Evolutionary conservation across 345 rosid species (phyloP).

Genomic region (Anacardium occidentale): DNA sequence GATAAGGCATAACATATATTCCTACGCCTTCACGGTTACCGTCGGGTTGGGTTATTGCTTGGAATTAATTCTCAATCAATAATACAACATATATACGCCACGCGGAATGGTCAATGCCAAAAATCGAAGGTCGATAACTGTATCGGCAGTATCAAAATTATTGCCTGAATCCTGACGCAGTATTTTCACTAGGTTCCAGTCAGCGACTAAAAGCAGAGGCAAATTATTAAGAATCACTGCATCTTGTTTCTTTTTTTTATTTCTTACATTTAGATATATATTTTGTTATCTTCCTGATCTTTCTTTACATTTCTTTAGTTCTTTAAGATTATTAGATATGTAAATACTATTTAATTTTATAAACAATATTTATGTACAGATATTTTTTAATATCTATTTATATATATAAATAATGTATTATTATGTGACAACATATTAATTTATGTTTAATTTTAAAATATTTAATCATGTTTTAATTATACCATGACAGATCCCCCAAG

Average conservation of each 20-base stretch:
- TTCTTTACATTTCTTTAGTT: too few relatives aligned
- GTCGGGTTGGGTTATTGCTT: background rate
- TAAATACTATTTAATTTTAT: too few relatives aligned
- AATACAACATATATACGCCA: too few relatives aligned
- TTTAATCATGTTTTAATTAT: too few relatives aligned
- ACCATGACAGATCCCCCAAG: too few relatives aligned
- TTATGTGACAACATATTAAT: too few relatives aligned
- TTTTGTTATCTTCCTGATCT: too few relatives aligned
- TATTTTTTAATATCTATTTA: too few relatives aligned
- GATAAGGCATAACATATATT: background rate
- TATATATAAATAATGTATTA: too few relatives aligned
- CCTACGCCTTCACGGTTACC: constrained; percentile 1
- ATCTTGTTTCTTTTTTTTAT: background rate
- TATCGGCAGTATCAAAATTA: constrained; percentile 9
- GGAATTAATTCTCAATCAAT: too few relatives aligned
- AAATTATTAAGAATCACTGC: background rate
- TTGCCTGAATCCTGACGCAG: background rate
- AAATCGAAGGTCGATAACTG: constrained; percentile 7
- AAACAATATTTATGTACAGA: too few relatives aligned
- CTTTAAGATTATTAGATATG: too few relatives aligned
- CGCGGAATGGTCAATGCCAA: background rate
- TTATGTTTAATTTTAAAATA: background rate
- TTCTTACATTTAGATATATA: background rate
- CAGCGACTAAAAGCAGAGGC: background rate
- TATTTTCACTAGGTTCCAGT: background rate